phyloP scores from a whole-genome alignment of 768 basidiomycete species.

The Lentinula guzmanii region DNA sequence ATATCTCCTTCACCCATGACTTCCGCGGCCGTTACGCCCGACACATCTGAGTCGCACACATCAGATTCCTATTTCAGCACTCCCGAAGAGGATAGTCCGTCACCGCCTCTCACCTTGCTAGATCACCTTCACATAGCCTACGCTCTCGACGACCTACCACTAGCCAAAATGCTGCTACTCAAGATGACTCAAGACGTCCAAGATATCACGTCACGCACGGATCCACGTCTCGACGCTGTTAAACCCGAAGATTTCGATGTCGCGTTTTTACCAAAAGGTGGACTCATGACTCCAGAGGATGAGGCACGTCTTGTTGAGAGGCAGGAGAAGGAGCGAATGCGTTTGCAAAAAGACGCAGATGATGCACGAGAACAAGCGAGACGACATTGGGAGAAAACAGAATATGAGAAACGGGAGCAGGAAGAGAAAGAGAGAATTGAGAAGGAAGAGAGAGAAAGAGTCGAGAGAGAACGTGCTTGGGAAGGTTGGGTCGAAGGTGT shows the following conservation, averaged over 20 bases:
- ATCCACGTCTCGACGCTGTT: constrained; percentile 59
- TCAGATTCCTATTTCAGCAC: neutral
- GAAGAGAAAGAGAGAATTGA: neutral
- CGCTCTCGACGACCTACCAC: constrained; percentile 59
- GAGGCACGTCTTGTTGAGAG: constrained; percentile 26
- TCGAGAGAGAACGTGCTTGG: constrained; percentile 8
- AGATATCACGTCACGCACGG: constrained; percentile 44
- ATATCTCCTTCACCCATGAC: neutral
- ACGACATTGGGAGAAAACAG: neutral
- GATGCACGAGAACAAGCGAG: neutral
- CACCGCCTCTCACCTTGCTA: constrained; percentile 38
- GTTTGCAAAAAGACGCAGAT: constrained; percentile 13
- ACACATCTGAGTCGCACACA: neutral
- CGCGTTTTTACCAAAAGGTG: constrained; percentile 31
- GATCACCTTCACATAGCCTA: constrained; percentile 67
- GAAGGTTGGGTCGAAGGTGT: constrained; percentile 17
- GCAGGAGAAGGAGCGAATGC: constrained; percentile 23
- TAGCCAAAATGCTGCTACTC: constrained; percentile 59
- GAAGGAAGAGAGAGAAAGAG: constrained; percentile 1
- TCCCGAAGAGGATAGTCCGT: neutral
- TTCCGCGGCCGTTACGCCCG: neutral
- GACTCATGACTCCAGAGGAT: constrained; percentile 25
- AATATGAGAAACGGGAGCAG: neutral
- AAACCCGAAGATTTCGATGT: constrained; percentile 40
- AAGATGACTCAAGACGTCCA: constrained; percentile 53